Percentiles rank a stretch among this genome's conserved stretches.
Evolutionary conservation across 2,329 filamentous ascomycete species (phyloP).

Genomic region (Sclerotinia minor): DNA sequence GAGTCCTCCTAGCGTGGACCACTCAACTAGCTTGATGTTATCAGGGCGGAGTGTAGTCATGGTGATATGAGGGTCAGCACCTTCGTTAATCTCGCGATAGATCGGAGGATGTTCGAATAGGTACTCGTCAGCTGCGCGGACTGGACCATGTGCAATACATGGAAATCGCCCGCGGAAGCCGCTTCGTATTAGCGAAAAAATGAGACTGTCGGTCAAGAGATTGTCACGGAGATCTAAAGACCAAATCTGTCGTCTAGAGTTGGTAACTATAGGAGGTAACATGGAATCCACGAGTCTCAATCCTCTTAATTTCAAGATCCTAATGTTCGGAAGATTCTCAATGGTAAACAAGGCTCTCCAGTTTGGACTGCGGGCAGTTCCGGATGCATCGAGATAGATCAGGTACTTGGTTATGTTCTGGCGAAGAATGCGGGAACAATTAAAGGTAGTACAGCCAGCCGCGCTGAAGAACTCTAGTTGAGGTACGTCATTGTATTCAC

Average conservation of each 20-base stretch:
- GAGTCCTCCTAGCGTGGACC: not conserved
- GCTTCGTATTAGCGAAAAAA: slow-evolving; percentile 42
- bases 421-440: not conserved
- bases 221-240: slow-evolving; percentile 58
- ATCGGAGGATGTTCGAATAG: slow-evolving; percentile 39
- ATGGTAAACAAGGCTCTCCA: slow-evolving; percentile 43
- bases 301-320: slow-evolving; percentile 53
- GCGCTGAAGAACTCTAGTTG: slow-evolving; percentile 13
- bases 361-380: slow-evolving; percentile 19
- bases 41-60: not conserved
- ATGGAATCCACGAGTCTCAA: slow-evolving; percentile 50
- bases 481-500: not conserved
- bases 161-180: slow-evolving; percentile 12
- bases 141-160: not conserved
- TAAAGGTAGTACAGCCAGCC: slow-evolving; percentile 14
- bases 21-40: not conserved
- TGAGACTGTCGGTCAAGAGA: slow-evolving; percentile 49
- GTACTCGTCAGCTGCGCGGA: slow-evolving; percentile 42
- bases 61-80: not conserved
- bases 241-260: slow-evolving; percentile 50
- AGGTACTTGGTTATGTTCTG: slow-evolving; percentile 22
- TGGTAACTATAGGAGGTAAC: slow-evolving; percentile 42
- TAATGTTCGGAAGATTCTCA: slow-evolving; percentile 42
- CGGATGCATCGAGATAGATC: slow-evolving; percentile 33
- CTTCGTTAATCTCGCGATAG: slow-evolving; percentile 1